Base-by-base conservation (phyloP, 2,329 filamentous ascomycete species). In the Fusarium sp. region DNA sequence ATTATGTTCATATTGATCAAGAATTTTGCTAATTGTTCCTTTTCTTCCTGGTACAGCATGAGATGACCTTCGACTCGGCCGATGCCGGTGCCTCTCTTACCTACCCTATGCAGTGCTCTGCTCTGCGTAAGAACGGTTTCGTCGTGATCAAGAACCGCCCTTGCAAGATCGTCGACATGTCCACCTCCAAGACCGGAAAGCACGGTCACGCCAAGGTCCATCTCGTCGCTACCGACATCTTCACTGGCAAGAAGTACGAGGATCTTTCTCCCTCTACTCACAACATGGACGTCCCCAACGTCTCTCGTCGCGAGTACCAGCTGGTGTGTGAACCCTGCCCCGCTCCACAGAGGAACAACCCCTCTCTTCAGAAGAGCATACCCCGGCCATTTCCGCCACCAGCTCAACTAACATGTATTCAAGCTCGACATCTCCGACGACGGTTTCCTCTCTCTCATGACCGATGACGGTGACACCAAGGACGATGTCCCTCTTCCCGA, bases 111-210 rank as follows among this genome's bases (percentile, higher is more conserved):
- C 96, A 99, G 91, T 99, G 96, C 88, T 99, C 97, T 88, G 95
- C 97, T 81, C 91, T 99, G 90, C 93, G 96, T 85, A 98, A 99
- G 95, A 97, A 97, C 92, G 95, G 96, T 78, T 92, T 93, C 90
- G 96, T 99, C 85, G 92, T 95, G 85, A 98, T 99, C 89, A 99
- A 99, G 92, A 88, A 89, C 87, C 96, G 96, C 81, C 97, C 96
- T 81, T 99, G 96, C 95, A 99, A 98, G 93, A 99, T 99, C 81
- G 94, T 98, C 86, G 96, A 99, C 83, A 99, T 99, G 97, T 97
- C 94, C 79, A 99, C 96, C 89, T 99, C 96, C 86, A 99, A 99
- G 95, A 99, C 96, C 79, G 96, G 96, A 88, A 99, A 99, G 94
- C 96, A 99, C 93, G 96, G 96, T 86, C 97, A 99, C 93, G 96